Evolutionary conservation across 768 basidiomycete genomes (phyloP), one percentile per base, ranked within the genome.

Genomic region (Naganishia vaughanmartiniae): DNA sequence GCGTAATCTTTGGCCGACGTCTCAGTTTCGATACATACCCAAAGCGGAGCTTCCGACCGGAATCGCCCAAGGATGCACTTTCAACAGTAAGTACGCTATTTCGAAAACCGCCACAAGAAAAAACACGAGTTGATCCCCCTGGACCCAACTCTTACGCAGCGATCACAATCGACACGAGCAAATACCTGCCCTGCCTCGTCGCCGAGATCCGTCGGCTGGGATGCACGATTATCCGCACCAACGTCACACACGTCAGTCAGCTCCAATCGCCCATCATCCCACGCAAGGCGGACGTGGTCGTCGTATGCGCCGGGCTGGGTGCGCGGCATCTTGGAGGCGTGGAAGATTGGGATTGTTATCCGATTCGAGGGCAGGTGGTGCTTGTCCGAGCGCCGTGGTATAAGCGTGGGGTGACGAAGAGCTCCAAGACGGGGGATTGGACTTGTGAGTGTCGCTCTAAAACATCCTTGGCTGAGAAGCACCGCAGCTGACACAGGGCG

Each of bases 141-240:
- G n/a, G n/a, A n/a, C n/a, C n/a, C n/a, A n/a, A 70, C 78, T 70
- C 75, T 75, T 48, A 78, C 79, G n/a, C 79, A 80, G 80, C 81
- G 19, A 48, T 82, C n/a, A 82, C 81, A 21, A 80, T 82, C 72
- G 79, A 79, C 15, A 80, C 82, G 0, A 55, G 70, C 3, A 54
- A 68, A 45, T 79, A 82, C 73, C 76, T 81, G 34, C 66, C 75
- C 15, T 75, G 76, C 28, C 78, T 82, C 0, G 45, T 76, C 2
- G 30, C 48, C 11, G 58, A 69, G 2, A 74, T 81, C 60, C 67
- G 55, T 12, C 42, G 39, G 0, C 72, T 72, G 45, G 79, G 76
- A 19, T 75, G 76, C 31, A 54, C 54, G 4, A 54, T 81, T 10
- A 73, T 75, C 51, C 73, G 78, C 2, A 53, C 67, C 7, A 74